Evolutionary conservation across 2,329 filamentous ascomycete genomes (phyloP), one percentile per base, ranked within the genome.

Genomic region (Fusarium sublunatum): DNA sequence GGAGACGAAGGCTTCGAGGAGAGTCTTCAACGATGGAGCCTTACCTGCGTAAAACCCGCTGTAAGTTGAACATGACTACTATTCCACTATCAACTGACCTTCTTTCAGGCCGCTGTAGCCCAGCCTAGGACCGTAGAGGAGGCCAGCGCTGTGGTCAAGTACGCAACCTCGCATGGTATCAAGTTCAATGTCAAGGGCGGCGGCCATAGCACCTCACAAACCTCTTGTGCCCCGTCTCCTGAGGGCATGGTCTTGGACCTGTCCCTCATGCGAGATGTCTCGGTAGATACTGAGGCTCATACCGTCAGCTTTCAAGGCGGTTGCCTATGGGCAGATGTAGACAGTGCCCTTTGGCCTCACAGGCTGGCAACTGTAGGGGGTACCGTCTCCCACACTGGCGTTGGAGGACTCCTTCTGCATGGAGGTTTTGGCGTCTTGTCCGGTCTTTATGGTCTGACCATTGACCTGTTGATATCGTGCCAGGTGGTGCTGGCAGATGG

Each of bases 351-450:
- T 0, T 82, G 76, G 47, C 72, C 79, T 43, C 74, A 84, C 65
- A 79, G 79, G 0, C 78, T 88, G 3, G 86, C 85, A 3, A 85
- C 85, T 2, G 83, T 88, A 0, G 86, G 86, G 8, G 87, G 87
- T 3, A 87, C 86, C 0, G 84, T 88, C 9, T 84, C 84, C 38
- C 83, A 88, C 61, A 88, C 86, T 1, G 86, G 87, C 6, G 82
- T 89, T 6, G 86, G 84, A 3, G 87, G 84, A 0, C 74, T 88
- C 12, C 81, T 82, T 0, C 71, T 88, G 1, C 84, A 84, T 1
- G 86, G 86, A 24, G 86, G 86, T 2, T 86, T 85, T 65, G 85
- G 87, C 2, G 81, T 82, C 72, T 74, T 89, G 13, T 82, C 78
- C 25, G 82, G 83, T 1, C 74, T 76, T 29, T 76, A 85, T 48